Conservation (phyloP, 768 basidiomycete genomes). For the Kwoniella bestiolae region DNA sequence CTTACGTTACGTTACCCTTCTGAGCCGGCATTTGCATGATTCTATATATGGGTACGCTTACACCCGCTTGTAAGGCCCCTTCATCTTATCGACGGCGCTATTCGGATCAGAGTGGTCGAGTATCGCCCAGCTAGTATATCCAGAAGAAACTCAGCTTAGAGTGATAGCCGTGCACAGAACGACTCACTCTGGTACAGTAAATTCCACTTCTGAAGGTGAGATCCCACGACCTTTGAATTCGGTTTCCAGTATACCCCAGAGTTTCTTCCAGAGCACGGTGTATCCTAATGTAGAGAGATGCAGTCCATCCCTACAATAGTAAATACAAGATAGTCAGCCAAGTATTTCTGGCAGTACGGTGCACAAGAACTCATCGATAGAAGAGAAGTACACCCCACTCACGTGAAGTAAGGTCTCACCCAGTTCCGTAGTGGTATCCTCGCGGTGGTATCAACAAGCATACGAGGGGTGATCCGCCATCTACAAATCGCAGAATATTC, state of each 20-base stretch:
- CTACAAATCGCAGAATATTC: too few relatives aligned
- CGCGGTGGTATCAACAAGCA: conserved; percentile 64
- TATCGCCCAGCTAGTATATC: not conserved
- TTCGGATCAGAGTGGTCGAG: conserved; percentile 2
- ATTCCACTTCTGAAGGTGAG: conserved; percentile 5
- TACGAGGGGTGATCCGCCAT: conserved; percentile 72
- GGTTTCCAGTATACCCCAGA: not conserved
- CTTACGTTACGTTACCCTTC: not conserved
- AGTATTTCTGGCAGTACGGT: too few relatives aligned
- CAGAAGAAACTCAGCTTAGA: not conserved
- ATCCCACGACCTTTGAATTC: conserved; percentile 8
- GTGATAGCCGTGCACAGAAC: not conserved
- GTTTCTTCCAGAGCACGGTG: not conserved
- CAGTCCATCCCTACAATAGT: not conserved
- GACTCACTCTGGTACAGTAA: conserved; percentile 11
- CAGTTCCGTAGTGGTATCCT: conserved; percentile 62
- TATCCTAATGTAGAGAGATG: conserved; percentile 10
- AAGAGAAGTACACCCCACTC: not conserved
- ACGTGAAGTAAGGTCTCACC: conserved; percentile 10
- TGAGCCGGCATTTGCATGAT: not conserved
- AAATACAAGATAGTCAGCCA: not conserved
- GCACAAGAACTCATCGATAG: too few relatives aligned
- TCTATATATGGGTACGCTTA: not conserved
- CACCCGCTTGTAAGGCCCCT: conserved; percentile 4
- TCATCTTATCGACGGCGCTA: conserved; percentile 12